These are phyloP conservation scores for Fusarium sp. DNA, from an alignment of 2,329 filamentous ascomycete species.

Conservation along the genomic window DNA sequence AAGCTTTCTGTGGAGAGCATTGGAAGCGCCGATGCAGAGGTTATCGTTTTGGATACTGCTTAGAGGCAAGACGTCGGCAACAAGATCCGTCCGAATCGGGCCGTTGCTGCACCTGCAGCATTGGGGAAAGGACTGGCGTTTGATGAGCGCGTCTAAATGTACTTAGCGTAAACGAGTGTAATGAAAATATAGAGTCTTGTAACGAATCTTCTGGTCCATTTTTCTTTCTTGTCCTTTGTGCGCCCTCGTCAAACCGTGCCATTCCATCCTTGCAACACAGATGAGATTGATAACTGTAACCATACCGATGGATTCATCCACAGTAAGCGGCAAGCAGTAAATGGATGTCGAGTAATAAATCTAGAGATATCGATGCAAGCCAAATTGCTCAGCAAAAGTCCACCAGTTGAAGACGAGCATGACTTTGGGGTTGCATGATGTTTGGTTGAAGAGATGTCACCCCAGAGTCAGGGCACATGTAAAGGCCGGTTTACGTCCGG, in stretches of 20 bases:
- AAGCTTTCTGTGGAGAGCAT: slow-evolving; percentile 74
- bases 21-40: slow-evolving; percentile 76
- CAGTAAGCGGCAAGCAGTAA: neutral
- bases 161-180: slow-evolving; percentile 23
- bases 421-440: neutral
- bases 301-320: neutral
- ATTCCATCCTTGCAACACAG: neutral
- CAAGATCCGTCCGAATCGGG: neutral
- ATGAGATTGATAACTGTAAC: neutral
- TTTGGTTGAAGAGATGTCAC: neutral
- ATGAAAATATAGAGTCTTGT: neutral
- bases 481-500: neutral
- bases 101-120: neutral
- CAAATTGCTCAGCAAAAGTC: neutral
- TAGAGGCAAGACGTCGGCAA: slow-evolving; percentile 46
- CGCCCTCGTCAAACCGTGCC: neutral
- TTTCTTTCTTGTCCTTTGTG: neutral
- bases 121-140: neutral
- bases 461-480: neutral
- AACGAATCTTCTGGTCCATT: neutral
- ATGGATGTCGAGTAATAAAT: neutral
- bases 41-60: slow-evolving; percentile 74
- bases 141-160: slow-evolving; percentile 14
- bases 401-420: neutral
- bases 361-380: neutral